phyloP scores from a whole-genome alignment of 176 grass and related monocot species.

The Triticum monococcum region DNA sequence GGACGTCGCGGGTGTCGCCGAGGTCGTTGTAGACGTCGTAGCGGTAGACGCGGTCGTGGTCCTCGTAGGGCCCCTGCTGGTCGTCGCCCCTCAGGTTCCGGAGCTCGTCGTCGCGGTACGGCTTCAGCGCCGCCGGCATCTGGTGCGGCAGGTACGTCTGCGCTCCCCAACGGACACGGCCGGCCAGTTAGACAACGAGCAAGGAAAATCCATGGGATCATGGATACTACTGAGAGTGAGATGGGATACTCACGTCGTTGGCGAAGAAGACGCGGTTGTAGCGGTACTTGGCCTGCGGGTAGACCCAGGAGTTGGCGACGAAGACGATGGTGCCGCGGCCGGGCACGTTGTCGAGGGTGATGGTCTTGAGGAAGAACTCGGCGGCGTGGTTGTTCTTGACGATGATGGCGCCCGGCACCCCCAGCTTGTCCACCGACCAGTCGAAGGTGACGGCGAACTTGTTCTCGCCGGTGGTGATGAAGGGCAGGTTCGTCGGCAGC shows the following conservation, averaged over 20 bases:
- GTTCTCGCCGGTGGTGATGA: background rate
- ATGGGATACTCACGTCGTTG: background rate
- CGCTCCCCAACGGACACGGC: background rate
- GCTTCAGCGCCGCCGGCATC: constrained; percentile 10
- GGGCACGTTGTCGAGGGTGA: constrained; percentile 19
- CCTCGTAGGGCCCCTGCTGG: background rate
- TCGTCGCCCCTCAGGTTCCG: constrained; percentile 8
- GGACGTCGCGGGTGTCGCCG: background rate
- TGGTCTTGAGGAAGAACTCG: constrained; percentile 36
- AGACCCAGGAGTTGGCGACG: constrained; percentile 37
- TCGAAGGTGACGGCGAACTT: constrained; percentile 17
- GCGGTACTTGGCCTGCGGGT: constrained; percentile 16
- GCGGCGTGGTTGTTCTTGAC: constrained; percentile 20
- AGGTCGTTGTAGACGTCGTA: constrained; percentile 35
- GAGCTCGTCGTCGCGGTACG: constrained; percentile 26
- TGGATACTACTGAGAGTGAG: background rate
- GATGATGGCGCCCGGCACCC: constrained; percentile 22
- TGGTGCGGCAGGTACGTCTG: constrained; percentile 15
- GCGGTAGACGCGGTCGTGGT: constrained; percentile 18
- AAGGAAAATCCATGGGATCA: background rate
- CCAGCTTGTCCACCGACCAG: constrained; percentile 5
- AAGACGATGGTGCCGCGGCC: constrained; percentile 26
- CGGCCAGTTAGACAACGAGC: no score
- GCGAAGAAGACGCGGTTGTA: constrained; percentile 36
- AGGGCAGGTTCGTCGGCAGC: background rate